Percentiles rank a stretch among this genome's conserved stretches.
Evolutionary conservation across 1,284 basidiomycete species (phyloP).

Genomic region (Cutaneotrichosporon sp.): DNA sequence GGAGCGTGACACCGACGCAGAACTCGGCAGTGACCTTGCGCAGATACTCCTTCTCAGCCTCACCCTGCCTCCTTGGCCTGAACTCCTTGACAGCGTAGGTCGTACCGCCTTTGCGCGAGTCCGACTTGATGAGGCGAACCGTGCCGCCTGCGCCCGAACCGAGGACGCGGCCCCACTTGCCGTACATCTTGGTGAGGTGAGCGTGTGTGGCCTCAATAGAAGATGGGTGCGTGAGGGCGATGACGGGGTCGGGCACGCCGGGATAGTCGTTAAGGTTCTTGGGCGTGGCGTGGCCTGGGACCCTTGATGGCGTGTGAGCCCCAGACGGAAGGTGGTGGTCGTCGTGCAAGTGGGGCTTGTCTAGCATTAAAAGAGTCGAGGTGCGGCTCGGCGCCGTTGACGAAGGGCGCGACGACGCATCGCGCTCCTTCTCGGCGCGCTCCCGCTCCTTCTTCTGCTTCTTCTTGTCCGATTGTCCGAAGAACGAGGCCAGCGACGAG

Average conservation of each 20-base stretch:
- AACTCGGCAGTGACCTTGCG: conserved; percentile 99
- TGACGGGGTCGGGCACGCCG: conserved; percentile 49
- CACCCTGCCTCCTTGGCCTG: conserved; percentile 78
- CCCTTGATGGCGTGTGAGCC: conserved; percentile 8
- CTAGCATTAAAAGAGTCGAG: conserved; percentile 38
- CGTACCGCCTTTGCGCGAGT: conserved; percentile 70
- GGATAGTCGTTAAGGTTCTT: conserved; percentile 44
- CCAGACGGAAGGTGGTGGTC: conserved; percentile 16
- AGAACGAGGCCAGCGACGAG: conserved; percentile 51
- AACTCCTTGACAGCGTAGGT: conserved; percentile 99
- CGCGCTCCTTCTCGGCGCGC: conserved; percentile 37
- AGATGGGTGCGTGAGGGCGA: conserved; percentile 48
- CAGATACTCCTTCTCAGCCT: conserved; percentile 95
- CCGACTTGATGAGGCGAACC: conserved; percentile 90
- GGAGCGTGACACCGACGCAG: conserved; percentile 91
- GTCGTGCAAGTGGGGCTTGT: conserved; percentile 13
- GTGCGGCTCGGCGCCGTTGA: conserved; percentile 43
- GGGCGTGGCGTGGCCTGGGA: conserved; percentile 45
- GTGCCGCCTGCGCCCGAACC: conserved; percentile 97
- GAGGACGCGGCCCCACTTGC: conserved; percentile 95
- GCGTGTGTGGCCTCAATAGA: conserved; percentile 82
- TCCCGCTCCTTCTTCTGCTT: conserved; percentile 39
- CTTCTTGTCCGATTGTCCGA: conserved; percentile 50
- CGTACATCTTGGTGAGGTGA: conserved; percentile 95
- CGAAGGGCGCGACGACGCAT: conserved; percentile 35